Percentiles rank a stretch among this genome's conserved stretches.
phyloP scores from a whole-genome alignment of 257 asterid species.

The Voacanga thouarsii region DNA sequence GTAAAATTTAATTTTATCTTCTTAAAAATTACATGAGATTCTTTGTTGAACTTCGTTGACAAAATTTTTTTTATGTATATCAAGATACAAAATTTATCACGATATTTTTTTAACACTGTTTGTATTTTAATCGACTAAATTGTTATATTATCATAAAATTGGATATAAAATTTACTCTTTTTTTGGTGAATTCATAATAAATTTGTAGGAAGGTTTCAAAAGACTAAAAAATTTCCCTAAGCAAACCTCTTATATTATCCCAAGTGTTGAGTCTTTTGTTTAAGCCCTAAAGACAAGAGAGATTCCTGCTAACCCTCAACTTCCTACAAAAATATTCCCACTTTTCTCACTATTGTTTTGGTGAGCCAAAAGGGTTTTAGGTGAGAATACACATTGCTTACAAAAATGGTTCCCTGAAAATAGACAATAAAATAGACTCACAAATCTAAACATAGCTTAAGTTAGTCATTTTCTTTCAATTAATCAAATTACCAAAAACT shows the following conservation, averaged over 20 bases:
- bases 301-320: background rate
- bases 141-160: too few relatives aligned
- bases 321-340: background rate
- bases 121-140: too few relatives aligned
- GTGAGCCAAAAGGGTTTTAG: background rate
- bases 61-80: too few relatives aligned
- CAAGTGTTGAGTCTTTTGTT: background rate
- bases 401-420: background rate
- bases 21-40: background rate
- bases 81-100: too few relatives aligned
- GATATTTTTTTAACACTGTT: too few relatives aligned
- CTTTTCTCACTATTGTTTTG: constrained; percentile 7
- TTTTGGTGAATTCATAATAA: too few relatives aligned
- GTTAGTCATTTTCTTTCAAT: too few relatives aligned
- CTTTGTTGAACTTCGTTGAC: background rate
- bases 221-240: too few relatives aligned
- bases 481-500: too few relatives aligned
- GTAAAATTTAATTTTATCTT: background rate
- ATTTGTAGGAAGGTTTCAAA: too few relatives aligned
- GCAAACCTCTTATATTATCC: background rate
- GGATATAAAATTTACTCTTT: too few relatives aligned
- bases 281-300: background rate
- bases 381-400: background rate
- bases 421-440: background rate
- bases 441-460: background rate